These are phyloP conservation scores for Vigna radiata DNA, from an alignment of 306 rosid genomes.

Conservation along the genomic window DNA sequence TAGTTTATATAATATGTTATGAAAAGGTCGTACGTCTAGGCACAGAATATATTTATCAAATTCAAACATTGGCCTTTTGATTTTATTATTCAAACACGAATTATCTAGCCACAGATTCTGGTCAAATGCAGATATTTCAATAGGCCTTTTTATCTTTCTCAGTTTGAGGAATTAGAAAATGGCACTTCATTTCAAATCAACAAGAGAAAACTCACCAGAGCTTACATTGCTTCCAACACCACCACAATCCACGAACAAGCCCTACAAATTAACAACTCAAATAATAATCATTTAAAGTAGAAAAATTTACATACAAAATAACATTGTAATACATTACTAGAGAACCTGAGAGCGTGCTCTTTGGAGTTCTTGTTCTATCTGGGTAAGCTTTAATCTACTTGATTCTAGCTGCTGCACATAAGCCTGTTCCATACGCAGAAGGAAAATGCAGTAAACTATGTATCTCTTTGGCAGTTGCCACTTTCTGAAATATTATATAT, in stretches of 20 bases:
- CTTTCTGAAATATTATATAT: not conserved
- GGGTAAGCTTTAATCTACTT: constrained; percentile 86
- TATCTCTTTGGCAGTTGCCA: not conserved
- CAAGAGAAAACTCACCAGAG: constrained; percentile 62
- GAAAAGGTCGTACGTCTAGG: constrained; percentile 45
- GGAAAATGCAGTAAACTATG: constrained; percentile 5
- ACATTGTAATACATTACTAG: not conserved
- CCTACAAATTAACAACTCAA: constrained; percentile 53
- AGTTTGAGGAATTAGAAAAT: not conserved
- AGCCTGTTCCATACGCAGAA: constrained; percentile 56
- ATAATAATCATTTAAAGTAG: constrained; percentile 9
- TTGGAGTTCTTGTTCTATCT: constrained; percentile 93
- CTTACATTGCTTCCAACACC: constrained; percentile 69
- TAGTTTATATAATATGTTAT: constrained; percentile 17
- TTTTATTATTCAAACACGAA: constrained; percentile 36
- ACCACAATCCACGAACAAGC: constrained; percentile 68
- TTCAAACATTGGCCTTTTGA: constrained; percentile 27
- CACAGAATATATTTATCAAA: constrained; percentile 23
- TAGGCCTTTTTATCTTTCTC: constrained; percentile 17
- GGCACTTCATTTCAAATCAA: not conserved
- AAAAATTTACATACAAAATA: not conserved
- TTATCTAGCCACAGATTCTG: constrained; percentile 36
- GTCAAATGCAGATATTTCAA: constrained; percentile 37
- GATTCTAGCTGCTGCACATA: constrained; percentile 92
- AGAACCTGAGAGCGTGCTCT: constrained; percentile 87